Base-by-base conservation (phyloP, 1,139 yeast genomes). In the Blastobotrys serpentis region DNA sequence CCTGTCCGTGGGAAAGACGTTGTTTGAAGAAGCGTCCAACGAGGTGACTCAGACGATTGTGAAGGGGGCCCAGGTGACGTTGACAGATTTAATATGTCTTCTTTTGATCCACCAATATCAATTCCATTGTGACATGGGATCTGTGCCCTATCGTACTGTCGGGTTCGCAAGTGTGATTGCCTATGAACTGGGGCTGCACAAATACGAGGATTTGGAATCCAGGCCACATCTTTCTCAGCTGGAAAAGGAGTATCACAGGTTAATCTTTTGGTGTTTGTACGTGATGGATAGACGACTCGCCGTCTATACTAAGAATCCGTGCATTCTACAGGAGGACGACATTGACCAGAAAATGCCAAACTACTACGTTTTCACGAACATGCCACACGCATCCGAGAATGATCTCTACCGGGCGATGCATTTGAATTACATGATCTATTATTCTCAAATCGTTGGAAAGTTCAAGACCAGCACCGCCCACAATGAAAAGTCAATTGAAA, bases 231-330 rank as follows among this genome's bases (percentile, higher is more conserved):
- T 55, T 0, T 50, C 46, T 33, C 50, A 49, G 2, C 46, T 48
- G n/a, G 50, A 50, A 29, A 42, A 53, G 25, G 62, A 58, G 37
- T 43, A 52, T 34, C 48, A 50, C 17, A 44, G 61, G 11, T 46
- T 52, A n/a, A 43, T 60, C 29, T 60, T 60, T 47, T 60, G 64
- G 64, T 59, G 57, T 25, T 37, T 59, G 4, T 60, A 59, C 41
- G 55, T 54, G 16, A 46, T 58, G 47, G 64, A 60, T 29, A 52
- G 62, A 11, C 51, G 63, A 3, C 34, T 60, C 32, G 52, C 63
- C 2, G 50, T 57, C 26, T 57, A 57, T 32, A 52, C 62, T 11
- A 56, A 54, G 19, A 49, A 60, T 3, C 62, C 64, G 4, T 51
- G 51, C 32, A 45, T 55, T 13, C 51, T 60, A 4, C 54, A 51